Conservation (phyloP, 2,329 filamentous ascomycete genomes). For the Bertia moriformis region DNA sequence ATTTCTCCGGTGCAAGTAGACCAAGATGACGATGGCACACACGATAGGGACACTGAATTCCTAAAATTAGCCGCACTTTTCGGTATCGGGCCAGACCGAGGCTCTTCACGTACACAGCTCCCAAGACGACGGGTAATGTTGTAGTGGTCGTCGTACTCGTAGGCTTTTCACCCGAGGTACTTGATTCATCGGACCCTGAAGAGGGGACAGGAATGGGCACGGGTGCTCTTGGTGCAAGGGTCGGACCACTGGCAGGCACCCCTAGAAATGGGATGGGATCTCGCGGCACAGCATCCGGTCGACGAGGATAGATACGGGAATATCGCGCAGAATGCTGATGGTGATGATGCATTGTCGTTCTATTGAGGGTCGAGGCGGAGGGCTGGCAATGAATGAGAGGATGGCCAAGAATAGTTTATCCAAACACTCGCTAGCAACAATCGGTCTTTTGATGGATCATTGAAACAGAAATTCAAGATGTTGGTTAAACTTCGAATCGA, state of each 20-base stretch:
- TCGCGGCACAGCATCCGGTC: slow-evolving; percentile 11
- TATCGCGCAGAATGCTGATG: slow-evolving; percentile 13
- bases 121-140: slow-evolving; percentile 30
- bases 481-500: too few species aligned
- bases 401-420: too few species aligned
- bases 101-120: slow-evolving; percentile 22
- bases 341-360: slow-evolving; percentile 3
- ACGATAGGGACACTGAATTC: slow-evolving; percentile 36
- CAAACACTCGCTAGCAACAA: too few species aligned
- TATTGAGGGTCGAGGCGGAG: background rate
- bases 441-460: too few species aligned
- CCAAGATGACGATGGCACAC: slow-evolving; percentile 33
- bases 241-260: slow-evolving; percentile 4
- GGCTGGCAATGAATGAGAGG: background rate
- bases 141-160: slow-evolving; percentile 19
- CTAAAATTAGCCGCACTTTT: background rate
- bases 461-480: too few species aligned
- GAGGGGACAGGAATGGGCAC: slow-evolving; percentile 11
- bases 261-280: slow-evolving; percentile 10
- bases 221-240: background rate
- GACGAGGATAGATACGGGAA: slow-evolving; percentile 8
- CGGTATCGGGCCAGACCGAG: background rate
- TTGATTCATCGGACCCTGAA: slow-evolving; percentile 9
- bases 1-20: slow-evolving; percentile 43
- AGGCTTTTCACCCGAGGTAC: slow-evolving; percentile 16